A percentile compares a stretch with the other conserved stretches of the same genome.
Evolutionary conservation across 2,329 filamentous ascomycete species (phyloP).

Genomic region (Apiospora rasikravindrae): DNA sequence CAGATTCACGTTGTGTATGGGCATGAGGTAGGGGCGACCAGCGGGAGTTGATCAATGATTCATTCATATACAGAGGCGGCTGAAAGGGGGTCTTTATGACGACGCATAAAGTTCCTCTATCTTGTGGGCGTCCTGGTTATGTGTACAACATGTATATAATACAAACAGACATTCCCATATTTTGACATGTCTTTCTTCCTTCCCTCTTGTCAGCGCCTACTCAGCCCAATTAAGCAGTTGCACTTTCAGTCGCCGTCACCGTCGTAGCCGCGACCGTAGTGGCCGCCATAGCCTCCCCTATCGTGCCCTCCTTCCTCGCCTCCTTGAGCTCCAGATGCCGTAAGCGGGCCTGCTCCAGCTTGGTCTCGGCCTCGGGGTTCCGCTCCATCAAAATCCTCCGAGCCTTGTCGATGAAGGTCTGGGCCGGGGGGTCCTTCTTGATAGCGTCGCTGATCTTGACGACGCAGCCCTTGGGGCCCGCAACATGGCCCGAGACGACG

Average conservation of each 20-base stretch:
- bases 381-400: constrained; percentile 50
- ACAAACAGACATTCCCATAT: constrained; percentile 25
- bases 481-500: constrained; percentile 84
- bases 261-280: not conserved
- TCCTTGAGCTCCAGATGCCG: constrained; percentile 61
- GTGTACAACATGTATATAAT: constrained; percentile 40
- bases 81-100: not conserved
- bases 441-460: constrained; percentile 89
- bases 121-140: constrained; percentile 23
- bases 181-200: constrained; percentile 18
- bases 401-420: constrained; percentile 54
- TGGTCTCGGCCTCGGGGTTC: constrained; percentile 51
- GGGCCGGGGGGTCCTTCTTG: constrained; percentile 72
- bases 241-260: not conserved
- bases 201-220: constrained; percentile 28
- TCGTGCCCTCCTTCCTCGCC: constrained; percentile 48
- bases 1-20: constrained; percentile 22
- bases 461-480: constrained; percentile 84
- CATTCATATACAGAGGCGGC: constrained; percentile 9
- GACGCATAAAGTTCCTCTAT: not conserved
- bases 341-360: constrained; percentile 54
- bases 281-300: constrained; percentile 38
- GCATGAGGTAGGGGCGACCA: not conserved
- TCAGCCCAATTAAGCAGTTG: not conserved
- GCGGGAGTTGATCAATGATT: constrained; percentile 6